Evolutionary conservation across 306 rosid species (phyloP).

Genomic region (Cucurbita argyrosperma): DNA sequence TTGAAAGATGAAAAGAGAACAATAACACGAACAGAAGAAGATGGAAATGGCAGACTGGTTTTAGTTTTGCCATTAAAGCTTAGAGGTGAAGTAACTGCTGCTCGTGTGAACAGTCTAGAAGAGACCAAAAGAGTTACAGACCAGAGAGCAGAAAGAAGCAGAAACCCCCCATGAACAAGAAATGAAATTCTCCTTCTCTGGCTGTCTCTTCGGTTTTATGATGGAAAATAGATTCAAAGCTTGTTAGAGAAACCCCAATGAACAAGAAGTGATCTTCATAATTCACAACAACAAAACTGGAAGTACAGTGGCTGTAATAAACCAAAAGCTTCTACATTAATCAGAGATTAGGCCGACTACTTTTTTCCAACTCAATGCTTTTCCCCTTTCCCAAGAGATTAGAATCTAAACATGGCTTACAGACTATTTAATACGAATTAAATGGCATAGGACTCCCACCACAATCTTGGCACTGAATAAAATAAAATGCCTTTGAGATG

Average conservation of each 20-base stretch:
- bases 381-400: background rate
- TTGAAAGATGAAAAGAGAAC: constrained; percentile 28
- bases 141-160: background rate
- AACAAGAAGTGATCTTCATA: background rate
- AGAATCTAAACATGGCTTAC: constrained; percentile 5
- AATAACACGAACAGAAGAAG: constrained; percentile 24
- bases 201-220: background rate
- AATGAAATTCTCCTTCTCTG: background rate
- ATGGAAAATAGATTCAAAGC: background rate
- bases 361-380: background rate
- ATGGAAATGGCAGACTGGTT: constrained; percentile 9
- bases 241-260: background rate
- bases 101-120: background rate
- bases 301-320: background rate
- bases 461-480: background rate
- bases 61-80: constrained; percentile 6
- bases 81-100: background rate
- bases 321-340: background rate
- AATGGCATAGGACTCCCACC: background rate
- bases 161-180: background rate
- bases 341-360: background rate
- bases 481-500: background rate
- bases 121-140: background rate
- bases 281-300: background rate
- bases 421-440: background rate